Percentiles rank a stretch among this genome's conserved stretches.
Evolutionary conservation across 2,329 filamentous ascomycete species (phyloP).

Genomic region (Pseudogymnoascus sp.): DNA sequence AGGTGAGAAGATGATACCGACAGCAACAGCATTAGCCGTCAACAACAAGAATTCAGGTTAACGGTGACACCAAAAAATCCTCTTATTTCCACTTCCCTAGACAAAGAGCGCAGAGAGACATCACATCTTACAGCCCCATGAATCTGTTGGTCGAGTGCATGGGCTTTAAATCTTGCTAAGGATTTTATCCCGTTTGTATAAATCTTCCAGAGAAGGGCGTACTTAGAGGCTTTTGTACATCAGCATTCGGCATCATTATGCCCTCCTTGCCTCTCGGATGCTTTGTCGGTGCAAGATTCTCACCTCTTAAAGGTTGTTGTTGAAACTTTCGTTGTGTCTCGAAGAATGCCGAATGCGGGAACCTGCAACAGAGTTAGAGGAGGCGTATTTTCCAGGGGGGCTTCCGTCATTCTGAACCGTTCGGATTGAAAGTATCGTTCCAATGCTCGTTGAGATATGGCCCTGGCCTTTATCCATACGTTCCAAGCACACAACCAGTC

Average conservation of each 20-base stretch:
- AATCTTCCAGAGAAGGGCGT: too few relatives aligned
- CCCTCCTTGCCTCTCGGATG: background rate
- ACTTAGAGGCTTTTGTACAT: too few relatives aligned
- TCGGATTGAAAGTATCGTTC: background rate
- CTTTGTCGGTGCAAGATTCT: background rate
- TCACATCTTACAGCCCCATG: background rate
- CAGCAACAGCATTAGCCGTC: background rate
- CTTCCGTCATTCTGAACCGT: background rate
- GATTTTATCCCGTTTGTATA: too few relatives aligned
- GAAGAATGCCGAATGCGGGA: background rate
- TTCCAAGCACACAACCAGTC: background rate
- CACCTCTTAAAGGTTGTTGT: background rate
- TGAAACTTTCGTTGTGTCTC: background rate
- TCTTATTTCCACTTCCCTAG: too few relatives aligned
- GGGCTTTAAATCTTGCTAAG: too few relatives aligned
- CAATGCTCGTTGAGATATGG: background rate
- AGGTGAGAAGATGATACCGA: background rate
- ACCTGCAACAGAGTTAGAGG: background rate
- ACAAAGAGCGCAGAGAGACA: too few relatives aligned
- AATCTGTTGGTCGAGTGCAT: background rate
- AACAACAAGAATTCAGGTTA: background rate
- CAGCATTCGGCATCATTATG: too few relatives aligned
- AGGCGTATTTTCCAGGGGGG: background rate
- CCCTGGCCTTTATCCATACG: background rate
- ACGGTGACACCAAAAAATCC: background rate